Evolutionary conservation across 1,284 basidiomycete genomes (phyloP).

Genomic region (Tylopilus orsonianus): DNA sequence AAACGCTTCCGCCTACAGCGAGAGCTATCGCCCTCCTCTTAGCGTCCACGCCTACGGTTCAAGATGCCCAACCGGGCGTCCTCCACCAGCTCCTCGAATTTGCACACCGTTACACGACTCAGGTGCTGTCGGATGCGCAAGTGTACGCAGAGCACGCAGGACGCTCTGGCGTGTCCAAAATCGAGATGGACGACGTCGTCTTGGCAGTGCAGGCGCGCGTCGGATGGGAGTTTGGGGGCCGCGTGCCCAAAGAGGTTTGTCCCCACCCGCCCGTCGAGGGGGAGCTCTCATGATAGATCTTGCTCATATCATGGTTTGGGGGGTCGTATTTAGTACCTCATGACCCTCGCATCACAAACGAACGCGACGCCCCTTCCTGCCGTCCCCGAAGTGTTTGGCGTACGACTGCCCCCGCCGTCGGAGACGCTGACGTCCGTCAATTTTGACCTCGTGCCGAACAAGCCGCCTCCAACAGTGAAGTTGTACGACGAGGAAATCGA

Average conservation of each 20-base stretch:
- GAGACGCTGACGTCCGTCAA: slow-evolving; percentile 90
- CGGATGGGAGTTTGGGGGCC: slow-evolving; percentile 91
- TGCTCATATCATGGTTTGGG: too few relatives aligned
- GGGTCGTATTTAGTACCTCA: slow-evolving; percentile 70
- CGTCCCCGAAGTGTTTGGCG: slow-evolving; percentile 93
- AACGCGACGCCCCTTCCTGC: slow-evolving; percentile 88
- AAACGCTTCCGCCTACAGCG: slow-evolving; percentile 84
- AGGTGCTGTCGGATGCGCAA: slow-evolving; percentile 87
- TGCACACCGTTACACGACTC: slow-evolving; percentile 91
- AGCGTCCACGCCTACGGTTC: slow-evolving; percentile 88
- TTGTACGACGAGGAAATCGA: slow-evolving; percentile 79
- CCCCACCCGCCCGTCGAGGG: neutral
- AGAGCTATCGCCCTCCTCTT: slow-evolving; percentile 91
- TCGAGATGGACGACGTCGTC: slow-evolving; percentile 89
- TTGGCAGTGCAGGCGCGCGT: slow-evolving; percentile 92
- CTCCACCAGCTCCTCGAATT: slow-evolving; percentile 96
- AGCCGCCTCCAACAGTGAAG: slow-evolving; percentile 70
- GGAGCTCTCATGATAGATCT: too few relatives aligned
- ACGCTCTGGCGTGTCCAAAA: slow-evolving; percentile 56
- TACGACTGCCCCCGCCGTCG: slow-evolving; percentile 79
- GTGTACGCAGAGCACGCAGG: slow-evolving; percentile 94
- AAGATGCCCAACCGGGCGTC: slow-evolving; percentile 92
- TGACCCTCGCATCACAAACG: slow-evolving; percentile 86
- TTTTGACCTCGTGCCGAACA: slow-evolving; percentile 91
- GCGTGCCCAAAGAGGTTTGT: slow-evolving; percentile 92